phyloP scores from a whole-genome alignment of 2,329 filamentous ascomycete species.

The Diaporthe sp. region DNA sequence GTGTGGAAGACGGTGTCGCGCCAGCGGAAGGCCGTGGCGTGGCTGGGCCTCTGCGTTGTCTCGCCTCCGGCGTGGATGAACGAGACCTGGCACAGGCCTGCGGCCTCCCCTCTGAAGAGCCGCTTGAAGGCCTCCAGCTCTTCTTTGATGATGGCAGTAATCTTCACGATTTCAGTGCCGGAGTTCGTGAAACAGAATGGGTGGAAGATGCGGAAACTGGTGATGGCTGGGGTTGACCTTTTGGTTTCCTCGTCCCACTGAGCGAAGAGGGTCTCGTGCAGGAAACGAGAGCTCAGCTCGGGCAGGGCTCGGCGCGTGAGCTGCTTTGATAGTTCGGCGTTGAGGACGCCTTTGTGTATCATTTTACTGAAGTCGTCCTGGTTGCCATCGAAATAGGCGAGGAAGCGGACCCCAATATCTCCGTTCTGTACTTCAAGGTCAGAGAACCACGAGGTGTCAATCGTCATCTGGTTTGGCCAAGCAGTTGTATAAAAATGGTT shows the following conservation, averaged over 20 bases:
- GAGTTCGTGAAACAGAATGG: constrained; percentile 70
- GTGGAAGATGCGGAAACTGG: constrained; percentile 46
- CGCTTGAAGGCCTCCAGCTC: constrained; percentile 42
- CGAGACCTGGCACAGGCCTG: constrained; percentile 42
- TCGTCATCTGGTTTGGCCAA: constrained; percentile 35
- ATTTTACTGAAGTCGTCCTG: neutral
- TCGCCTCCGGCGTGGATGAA: constrained; percentile 49
- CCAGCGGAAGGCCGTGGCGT: constrained; percentile 48
- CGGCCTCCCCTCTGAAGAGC: constrained; percentile 42
- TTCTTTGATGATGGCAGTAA: constrained; percentile 37
- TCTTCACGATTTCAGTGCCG: constrained; percentile 60
- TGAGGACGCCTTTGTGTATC: neutral
- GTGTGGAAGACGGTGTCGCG: constrained; percentile 46
- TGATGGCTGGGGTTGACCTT: constrained; percentile 41
- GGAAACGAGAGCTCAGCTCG: constrained; percentile 36
- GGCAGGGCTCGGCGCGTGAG: constrained; percentile 26
- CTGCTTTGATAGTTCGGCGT: constrained; percentile 22
- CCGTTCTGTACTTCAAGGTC: constrained; percentile 26
- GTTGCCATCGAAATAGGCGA: constrained; percentile 30
- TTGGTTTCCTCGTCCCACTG: constrained; percentile 40
- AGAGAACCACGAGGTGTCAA: constrained; percentile 39
- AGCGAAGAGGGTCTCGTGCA: constrained; percentile 35
- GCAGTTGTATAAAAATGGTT: constrained; percentile 30
- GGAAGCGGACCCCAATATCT: constrained; percentile 31
- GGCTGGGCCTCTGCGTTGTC: neutral